These are phyloP conservation scores for Ziziphus jujuba DNA, from an alignment of 306 rosid genomes.

Conservation along the genomic window DNA sequence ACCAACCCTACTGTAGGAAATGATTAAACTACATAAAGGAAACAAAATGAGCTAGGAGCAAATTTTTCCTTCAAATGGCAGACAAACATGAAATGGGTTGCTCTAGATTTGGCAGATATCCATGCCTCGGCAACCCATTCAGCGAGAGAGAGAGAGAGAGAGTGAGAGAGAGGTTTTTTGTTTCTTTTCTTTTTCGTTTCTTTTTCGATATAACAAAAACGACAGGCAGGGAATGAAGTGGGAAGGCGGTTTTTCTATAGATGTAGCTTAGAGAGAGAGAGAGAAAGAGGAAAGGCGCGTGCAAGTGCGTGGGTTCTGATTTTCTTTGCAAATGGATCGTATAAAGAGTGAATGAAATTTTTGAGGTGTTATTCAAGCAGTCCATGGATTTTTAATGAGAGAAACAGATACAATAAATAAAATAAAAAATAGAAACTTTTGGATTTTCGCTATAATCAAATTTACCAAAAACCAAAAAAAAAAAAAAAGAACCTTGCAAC, in stretches of 20 bases:
- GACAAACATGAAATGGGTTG: constrained; percentile 39
- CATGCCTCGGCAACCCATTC: constrained; percentile 39
- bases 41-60: constrained; percentile 23
- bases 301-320: constrained; percentile 19
- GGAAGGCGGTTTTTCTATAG: constrained; percentile 40
- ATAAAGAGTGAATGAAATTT: neutral
- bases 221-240: constrained; percentile 39
- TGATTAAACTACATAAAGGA: constrained; percentile 30
- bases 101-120: constrained; percentile 56
- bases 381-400: constrained; percentile 2
- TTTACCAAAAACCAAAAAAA: no score
- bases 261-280: constrained; percentile 5
- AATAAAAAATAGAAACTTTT: neutral
- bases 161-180: neutral
- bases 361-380: neutral
- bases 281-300: constrained; percentile 25
- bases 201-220: constrained; percentile 43
- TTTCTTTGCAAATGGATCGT: neutral
- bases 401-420: neutral
- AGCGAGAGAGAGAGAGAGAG: constrained; percentile 17
- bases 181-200: constrained; percentile 23
- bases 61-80: constrained; percentile 41
- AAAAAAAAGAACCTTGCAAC: neutral
- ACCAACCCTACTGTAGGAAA: constrained; percentile 27
- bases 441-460: neutral